Conservation (phyloP, 495 filamentous ascomycete species). For the Aspergillus carlsbadensis region DNA sequence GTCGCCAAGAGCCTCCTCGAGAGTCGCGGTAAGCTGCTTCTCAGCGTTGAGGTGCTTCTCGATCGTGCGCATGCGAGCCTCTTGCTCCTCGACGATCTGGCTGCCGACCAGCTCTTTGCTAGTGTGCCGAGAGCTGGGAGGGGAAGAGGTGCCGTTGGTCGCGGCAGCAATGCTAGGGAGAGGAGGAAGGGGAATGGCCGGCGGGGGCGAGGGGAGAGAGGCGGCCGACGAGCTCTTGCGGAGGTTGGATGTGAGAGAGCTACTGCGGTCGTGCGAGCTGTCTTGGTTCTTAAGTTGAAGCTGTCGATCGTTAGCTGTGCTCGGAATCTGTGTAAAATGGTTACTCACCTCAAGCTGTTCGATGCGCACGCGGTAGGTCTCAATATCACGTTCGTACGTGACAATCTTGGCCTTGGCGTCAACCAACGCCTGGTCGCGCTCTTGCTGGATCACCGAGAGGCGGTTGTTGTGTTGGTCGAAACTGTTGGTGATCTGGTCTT, state of each 20-base stretch:
- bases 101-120: conserved; percentile 77
- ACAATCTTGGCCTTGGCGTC: conserved; percentile 47
- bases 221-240: conserved; percentile 82
- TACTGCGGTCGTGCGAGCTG: conserved; percentile 61
- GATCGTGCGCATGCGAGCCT: conserved; percentile 89
- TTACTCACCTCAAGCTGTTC: conserved; percentile 49
- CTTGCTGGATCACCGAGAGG: conserved; percentile 63
- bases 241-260: conserved; percentile 73
- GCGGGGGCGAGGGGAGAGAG: conserved; percentile 90
- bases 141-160: conserved; percentile 38
- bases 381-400: conserved; percentile 50
- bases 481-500: conserved; percentile 93
- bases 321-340: not conserved
- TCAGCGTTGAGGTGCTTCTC: conserved; percentile 96
- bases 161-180: conserved; percentile 43
- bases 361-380: conserved; percentile 49
- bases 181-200: conserved; percentile 85
- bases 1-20: conserved; percentile 94
- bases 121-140: conserved; percentile 60
- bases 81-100: conserved; percentile 78
- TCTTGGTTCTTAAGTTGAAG: conserved; percentile 49
- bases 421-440: conserved; percentile 49
- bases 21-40: conserved; percentile 89
- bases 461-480: conserved; percentile 94
- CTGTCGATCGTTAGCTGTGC: conserved; percentile 23